phyloP scores from a whole-genome alignment of 176 grass and related monocot genomes.

The Stipa capillata region DNA sequence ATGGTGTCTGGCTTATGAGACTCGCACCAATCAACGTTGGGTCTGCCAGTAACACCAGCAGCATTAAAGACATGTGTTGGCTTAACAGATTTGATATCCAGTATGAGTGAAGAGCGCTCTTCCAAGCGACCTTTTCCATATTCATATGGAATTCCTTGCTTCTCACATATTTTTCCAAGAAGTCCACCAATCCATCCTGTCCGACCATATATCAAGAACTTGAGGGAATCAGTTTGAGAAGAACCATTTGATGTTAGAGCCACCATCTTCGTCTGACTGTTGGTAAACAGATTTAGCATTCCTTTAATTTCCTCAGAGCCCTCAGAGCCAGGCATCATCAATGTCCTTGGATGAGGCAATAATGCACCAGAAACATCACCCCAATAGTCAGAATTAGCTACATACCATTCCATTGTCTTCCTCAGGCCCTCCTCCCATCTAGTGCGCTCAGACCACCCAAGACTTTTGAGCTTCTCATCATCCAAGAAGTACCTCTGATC shows the following conservation, averaged over 20 bases:
- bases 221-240: constrained; percentile 27
- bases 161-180: constrained; percentile 85
- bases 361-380: constrained; percentile 82
- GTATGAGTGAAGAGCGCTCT: constrained; percentile 44
- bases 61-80: constrained; percentile 91
- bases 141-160: constrained; percentile 59
- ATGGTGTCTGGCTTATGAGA: constrained; percentile 76
- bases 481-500: constrained; percentile 85
- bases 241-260: constrained; percentile 31
- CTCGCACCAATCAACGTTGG: constrained; percentile 90
- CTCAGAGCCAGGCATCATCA: constrained; percentile 77
- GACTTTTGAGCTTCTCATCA: constrained; percentile 73
- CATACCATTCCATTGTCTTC: constrained; percentile 89
- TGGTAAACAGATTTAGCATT: constrained; percentile 40
- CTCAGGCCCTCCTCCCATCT: constrained; percentile 78
- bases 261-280: constrained; percentile 45
- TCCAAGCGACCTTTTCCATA: constrained; percentile 77
- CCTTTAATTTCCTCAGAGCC: constrained; percentile 58
- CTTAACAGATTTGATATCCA: constrained; percentile 59
- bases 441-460: constrained; percentile 70
- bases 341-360: constrained; percentile 74
- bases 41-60: constrained; percentile 69
- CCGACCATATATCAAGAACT: constrained; percentile 73
- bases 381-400: constrained; percentile 71
- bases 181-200: constrained; percentile 84